A percentile compares a stretch with the other conserved stretches of the same genome.
Conservation (phyloP, 257 asterid species). For the Ilex asprella region DNA sequence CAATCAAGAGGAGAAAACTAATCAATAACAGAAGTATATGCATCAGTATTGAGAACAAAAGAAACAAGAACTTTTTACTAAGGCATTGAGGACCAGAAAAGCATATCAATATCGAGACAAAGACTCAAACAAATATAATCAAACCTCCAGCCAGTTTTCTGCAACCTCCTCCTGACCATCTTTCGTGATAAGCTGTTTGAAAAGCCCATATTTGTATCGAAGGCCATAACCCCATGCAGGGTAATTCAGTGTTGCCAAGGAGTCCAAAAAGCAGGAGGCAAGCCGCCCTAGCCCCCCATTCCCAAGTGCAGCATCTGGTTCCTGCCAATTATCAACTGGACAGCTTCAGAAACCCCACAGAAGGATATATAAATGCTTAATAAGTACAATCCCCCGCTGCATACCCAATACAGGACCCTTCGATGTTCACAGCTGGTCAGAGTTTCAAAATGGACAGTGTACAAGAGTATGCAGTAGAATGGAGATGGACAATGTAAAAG, state of each 20-base stretch:
- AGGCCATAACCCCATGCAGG: conserved; percentile 97
- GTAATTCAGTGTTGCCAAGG: conserved; percentile 76
- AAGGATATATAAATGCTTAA: no score
- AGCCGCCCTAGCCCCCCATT: conserved; percentile 91
- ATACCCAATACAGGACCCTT: no score
- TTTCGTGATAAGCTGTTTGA: conserved; percentile 65
- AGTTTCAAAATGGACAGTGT: no score
- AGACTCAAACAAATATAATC: background rate
- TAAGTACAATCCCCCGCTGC: no score
- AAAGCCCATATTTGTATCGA: conserved; percentile 73
- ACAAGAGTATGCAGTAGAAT: no score
- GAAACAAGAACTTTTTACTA: background rate
- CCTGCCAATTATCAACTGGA: conserved; percentile 26
- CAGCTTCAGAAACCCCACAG: no score
- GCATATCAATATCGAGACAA: background rate
- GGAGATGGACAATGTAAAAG: no score
- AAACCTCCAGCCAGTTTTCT: conserved; percentile 88
- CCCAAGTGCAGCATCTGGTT: conserved; percentile 89
- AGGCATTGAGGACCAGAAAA: no score
- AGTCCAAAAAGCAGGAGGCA: conserved; percentile 88
- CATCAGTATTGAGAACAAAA: background rate
- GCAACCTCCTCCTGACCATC: conserved; percentile 94
- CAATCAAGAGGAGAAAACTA: conserved; percentile 4
- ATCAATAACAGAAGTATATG: background rate
- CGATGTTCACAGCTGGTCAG: no score